Conservation (phyloP, 2,329 filamentous ascomycete species). For the Phialophora verrucosa region DNA sequence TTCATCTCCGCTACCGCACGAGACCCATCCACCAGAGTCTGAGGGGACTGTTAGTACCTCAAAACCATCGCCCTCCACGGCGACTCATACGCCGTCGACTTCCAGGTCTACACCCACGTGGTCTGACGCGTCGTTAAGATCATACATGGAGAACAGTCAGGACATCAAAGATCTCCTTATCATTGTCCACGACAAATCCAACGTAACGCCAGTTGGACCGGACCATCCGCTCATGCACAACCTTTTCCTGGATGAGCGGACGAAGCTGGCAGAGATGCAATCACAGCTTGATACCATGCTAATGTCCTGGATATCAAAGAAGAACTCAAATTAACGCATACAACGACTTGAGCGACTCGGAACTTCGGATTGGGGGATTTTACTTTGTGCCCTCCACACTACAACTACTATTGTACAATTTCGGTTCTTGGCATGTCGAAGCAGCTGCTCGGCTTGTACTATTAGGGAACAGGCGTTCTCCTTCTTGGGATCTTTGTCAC, state of each 20-base stretch:
- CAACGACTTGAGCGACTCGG: constrained; percentile 23
- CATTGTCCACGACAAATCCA: constrained; percentile 90
- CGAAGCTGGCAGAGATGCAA: constrained; percentile 83
- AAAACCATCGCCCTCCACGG: constrained; percentile 47
- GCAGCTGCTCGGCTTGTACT: constrained; percentile 35
- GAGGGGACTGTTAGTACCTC: constrained; percentile 41
- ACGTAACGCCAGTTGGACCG: constrained; percentile 76
- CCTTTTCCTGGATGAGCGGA: constrained; percentile 86
- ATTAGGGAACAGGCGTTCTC: constrained; percentile 29
- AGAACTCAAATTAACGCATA: constrained; percentile 39
- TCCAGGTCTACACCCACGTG: constrained; percentile 68
- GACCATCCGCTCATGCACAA: constrained; percentile 83
- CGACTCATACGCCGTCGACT: constrained; percentile 62
- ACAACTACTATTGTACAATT: constrained; percentile 28
- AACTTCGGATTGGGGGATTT: constrained; percentile 5
- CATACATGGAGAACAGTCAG: constrained; percentile 87
- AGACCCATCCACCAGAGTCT: constrained; percentile 44
- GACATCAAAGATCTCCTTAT: constrained; percentile 89
- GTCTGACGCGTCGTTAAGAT: constrained; percentile 83
- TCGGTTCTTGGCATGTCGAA: constrained; percentile 33
- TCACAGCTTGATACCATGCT: constrained; percentile 88
- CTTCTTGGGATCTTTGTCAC: constrained; percentile 22
- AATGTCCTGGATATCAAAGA: constrained; percentile 72
- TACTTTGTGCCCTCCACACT: constrained; percentile 5
- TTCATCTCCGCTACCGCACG: constrained; percentile 38